Evolutionary conservation across 2,329 filamentous ascomycete genomes (phyloP).

Genomic region (Fusarium sp.): DNA sequence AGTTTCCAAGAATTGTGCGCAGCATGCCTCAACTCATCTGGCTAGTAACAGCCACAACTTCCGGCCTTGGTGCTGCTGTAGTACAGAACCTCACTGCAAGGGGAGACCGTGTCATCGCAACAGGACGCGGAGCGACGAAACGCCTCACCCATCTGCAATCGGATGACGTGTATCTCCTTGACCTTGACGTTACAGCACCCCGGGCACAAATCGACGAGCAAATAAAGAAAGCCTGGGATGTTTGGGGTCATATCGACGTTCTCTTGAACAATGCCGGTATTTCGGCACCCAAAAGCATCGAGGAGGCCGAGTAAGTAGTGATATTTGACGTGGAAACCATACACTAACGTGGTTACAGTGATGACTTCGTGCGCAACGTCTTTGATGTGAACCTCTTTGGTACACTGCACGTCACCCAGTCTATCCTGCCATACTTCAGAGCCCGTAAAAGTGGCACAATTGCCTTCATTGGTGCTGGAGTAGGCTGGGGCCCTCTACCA

Average conservation of each 20-base stretch:
- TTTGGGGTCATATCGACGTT: conserved; percentile 13
- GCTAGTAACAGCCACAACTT: conserved; percentile 19
- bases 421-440: conserved; percentile 11
- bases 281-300: conserved; percentile 2
- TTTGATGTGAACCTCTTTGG: conserved; percentile 20
- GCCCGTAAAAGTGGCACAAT: neutral
- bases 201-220: neutral
- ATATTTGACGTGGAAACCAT: rapidly evolving
- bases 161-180: conserved; percentile 2
- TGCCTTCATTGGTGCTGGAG: conserved; percentile 8
- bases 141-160: conserved; percentile 11
- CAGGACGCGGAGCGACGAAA: conserved; percentile 2
- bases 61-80: conserved; percentile 18
- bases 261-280: conserved; percentile 14
- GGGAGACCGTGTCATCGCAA: conserved; percentile 13
- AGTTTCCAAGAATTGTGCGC: rapidly evolving
- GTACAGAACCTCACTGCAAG: conserved; percentile 4
- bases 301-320: conserved; percentile 11
- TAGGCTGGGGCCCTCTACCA: conserved; percentile 5
- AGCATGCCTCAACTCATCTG: conserved; percentile 10
- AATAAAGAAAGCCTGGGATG: conserved; percentile 5
- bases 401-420: conserved; percentile 2
- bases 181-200: conserved; percentile 11
- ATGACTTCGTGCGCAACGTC: conserved; percentile 5
- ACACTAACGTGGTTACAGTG: neutral